Evolutionary conservation across 129 eudicot genomes (phyloP).

Genomic region (Artemisia annua): DNA sequence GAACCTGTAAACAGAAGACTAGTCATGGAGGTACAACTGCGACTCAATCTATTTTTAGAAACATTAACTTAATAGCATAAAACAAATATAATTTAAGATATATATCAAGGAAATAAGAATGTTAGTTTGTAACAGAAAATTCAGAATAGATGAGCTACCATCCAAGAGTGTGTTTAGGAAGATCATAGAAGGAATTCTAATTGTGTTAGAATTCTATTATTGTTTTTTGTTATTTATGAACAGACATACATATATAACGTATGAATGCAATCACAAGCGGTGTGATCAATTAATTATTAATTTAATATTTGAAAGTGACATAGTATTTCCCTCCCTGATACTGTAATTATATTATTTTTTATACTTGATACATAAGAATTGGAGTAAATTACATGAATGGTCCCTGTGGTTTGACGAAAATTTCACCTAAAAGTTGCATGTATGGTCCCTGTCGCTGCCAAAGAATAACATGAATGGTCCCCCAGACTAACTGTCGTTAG

Average conservation of each 20-base stretch:
- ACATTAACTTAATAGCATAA: not conserved
- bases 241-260: not conserved
- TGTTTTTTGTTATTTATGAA: not conserved
- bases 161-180: conserved; percentile 21
- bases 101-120: not conserved
- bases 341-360: no score
- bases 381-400: no score
- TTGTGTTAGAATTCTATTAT: not conserved
- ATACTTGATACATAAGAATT: no score
- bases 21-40: not conserved
- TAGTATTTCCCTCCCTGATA: not conserved
- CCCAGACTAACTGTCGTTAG: no score
- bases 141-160: conserved; percentile 31
- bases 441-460: no score
- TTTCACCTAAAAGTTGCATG: no score
- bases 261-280: not conserved
- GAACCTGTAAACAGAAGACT: not conserved
- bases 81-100: not conserved
- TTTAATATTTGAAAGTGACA: not conserved
- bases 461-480: no score
- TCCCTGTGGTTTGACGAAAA: no score
- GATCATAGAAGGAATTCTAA: conserved; percentile 10
- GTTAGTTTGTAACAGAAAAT: not conserved
- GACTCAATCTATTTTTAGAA: not conserved
- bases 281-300: not conserved